Percentiles rank a stretch among this genome's conserved stretches.
These are phyloP conservation scores for Hansenula sp. DNA, from an alignment of 1,139 yeast genomes.

Conservation along the genomic window DNA sequence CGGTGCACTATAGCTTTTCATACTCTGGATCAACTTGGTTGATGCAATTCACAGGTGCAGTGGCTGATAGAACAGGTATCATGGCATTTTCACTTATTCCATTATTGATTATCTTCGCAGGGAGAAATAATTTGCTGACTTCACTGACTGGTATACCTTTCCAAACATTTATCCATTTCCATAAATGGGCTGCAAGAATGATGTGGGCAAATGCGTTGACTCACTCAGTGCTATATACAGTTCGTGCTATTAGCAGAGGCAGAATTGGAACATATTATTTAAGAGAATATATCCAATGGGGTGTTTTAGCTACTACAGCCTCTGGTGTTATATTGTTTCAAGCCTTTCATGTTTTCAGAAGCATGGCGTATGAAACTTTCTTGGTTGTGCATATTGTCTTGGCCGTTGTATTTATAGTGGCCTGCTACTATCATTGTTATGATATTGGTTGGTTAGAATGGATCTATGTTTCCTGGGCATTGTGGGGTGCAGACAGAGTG, in stretches of 20 bases:
- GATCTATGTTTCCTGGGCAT: constrained; percentile 49
- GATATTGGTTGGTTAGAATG: constrained; percentile 42
- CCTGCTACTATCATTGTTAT: constrained; percentile 57
- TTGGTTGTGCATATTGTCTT: constrained; percentile 52
- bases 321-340: constrained; percentile 39
- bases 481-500: constrained; percentile 62
- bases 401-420: constrained; percentile 52
- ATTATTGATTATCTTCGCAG: constrained; percentile 49
- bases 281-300: constrained; percentile 32
- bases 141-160: constrained; percentile 66
- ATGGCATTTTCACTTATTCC: constrained; percentile 41
- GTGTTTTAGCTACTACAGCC: constrained; percentile 44
- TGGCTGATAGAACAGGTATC: too few species aligned
- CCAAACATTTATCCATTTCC: constrained; percentile 57
- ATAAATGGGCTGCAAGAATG: constrained; percentile 61
- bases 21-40: constrained; percentile 4
- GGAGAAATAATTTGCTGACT: constrained; percentile 62
- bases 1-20: constrained; percentile 37
- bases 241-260: constrained; percentile 22
- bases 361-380: constrained; percentile 60
- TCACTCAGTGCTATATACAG: constrained; percentile 46
- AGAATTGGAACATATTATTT: constrained; percentile 13
- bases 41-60: too few species aligned
- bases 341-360: constrained; percentile 51
- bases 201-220: constrained; percentile 32